Base-by-base conservation (phyloP, 495 filamentous ascomycete genomes). In the Neurospora hispaniola region DNA sequence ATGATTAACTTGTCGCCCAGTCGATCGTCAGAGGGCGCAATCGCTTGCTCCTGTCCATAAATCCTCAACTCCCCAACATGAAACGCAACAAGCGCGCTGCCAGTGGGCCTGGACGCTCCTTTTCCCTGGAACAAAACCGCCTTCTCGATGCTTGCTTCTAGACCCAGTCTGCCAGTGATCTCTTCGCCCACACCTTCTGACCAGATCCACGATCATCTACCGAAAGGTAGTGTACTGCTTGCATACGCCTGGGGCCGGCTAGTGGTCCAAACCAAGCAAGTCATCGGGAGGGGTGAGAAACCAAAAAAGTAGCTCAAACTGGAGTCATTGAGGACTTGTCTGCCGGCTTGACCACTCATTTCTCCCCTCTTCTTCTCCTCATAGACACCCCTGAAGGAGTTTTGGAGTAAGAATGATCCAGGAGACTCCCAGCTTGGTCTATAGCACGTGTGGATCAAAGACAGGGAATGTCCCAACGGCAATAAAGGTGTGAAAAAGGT, bases 41-140 rank as follows among this genome's bases (percentile, higher is more conserved):
- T 73, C 72, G 74, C 35, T 69, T 42, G 71, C 73, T 77, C 76
- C 73, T 76, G 10, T 18, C 38, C 43, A 71, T 69, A 70, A 66
- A 71, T 38, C 69, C 72, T 44, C 71, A 23, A 35, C 41, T 23
- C 44, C 69, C 73, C 54, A 77, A 80, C 78, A 62, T 81, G 79
- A 80, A 81, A 81, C 79, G 71, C 69, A 80, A 75, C 76, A 80
- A 79, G 79, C 78, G 79, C 79, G 78, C 74, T 72, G 73, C 27
- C 73, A 59, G 43, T 43, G 70, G 62, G 43, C 42, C 44, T 39
- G 42, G 44, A 23, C 41, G 40, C 59, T 73, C 69, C 44, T 73
- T 69, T 68, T 38, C 31, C 54, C 68, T 59, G 27, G 44, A 71
- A 42, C 43, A 70, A 43, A 70, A 73, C 62, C 39, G 48, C 68